A percentile compares a stretch with the other conserved stretches of the same genome.
Evolutionary conservation across 1,284 basidiomycete genomes (phyloP).

Genomic region (Trichosporon coremiiforme): DNA sequence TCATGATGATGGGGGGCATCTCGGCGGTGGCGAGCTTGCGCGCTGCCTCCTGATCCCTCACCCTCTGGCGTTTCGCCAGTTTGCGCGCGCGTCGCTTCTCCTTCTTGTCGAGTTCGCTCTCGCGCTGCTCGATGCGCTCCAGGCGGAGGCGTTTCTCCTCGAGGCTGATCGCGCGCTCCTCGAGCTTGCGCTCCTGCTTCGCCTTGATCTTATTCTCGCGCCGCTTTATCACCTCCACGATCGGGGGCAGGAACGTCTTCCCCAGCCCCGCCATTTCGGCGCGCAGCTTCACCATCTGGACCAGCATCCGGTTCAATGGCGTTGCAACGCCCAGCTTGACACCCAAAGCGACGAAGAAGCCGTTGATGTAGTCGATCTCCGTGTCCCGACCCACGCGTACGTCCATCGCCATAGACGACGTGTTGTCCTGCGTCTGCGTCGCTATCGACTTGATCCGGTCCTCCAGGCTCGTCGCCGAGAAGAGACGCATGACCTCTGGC

Average conservation of each 20-base stretch:
- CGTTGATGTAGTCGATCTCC: conserved; percentile 83
- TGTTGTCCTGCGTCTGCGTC: conserved; percentile 64
- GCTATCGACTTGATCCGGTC: conserved; percentile 64
- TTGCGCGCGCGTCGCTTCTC: conserved; percentile 10
- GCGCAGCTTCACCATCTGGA: conserved; percentile 65
- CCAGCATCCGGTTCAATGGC: conserved; percentile 66
- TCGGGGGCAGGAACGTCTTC: conserved; percentile 11
- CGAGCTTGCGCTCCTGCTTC: conserved; percentile 17
- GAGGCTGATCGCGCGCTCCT: conserved; percentile 24
- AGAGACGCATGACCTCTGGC: conserved; percentile 43
- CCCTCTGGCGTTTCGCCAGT: not conserved
- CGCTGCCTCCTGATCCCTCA: not conserved
- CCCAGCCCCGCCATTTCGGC: conserved; percentile 40
- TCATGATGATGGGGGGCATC: not conserved
- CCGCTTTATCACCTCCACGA: conserved; percentile 7
- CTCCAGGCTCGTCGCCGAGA: conserved; percentile 43
- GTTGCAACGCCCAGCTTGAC: conserved; percentile 64
- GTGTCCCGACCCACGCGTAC: conserved; percentile 64
- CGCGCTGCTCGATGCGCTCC: not conserved
- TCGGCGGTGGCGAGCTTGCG: not conserved
- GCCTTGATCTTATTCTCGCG: conserved; percentile 15
- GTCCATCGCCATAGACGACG: conserved; percentile 77
- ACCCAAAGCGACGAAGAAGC: conserved; percentile 75
- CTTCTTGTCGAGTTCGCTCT: conserved; percentile 9
- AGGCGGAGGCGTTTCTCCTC: conserved; percentile 25